Evolutionary conservation across 768 basidiomycete species (phyloP), one percentile per base, ranked within the genome.

Genomic region (Amanita muscaria): DNA sequence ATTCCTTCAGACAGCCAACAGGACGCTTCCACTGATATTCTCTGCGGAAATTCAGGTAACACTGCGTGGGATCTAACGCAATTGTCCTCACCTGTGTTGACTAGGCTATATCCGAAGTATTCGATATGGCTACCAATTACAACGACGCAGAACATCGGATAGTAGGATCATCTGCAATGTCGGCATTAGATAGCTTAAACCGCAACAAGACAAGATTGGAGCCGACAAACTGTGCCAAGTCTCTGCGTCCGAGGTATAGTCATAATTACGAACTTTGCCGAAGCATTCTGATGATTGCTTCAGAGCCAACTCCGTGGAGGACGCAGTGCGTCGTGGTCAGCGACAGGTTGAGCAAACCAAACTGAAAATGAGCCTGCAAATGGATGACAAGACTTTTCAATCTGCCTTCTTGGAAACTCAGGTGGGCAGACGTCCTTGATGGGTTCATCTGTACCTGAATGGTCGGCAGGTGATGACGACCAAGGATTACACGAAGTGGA

Each of bases 351-450:
- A 96, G 54, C 87, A 91, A 54, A 82, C 78, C 19, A 92, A 88
- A 62, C 70, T 96, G 43, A 89, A 91, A 59, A 74, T 86, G 57
- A 86, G 83, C 48, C 80, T 96, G 76, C 87, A 90, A 64, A 88
- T 98, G 79, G 96, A 99, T 59, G 96, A 98, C 61, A 83, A 74
- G 59, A 77, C 84, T 3, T 99, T 98, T 63, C 89, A 93, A 56
- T 69, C 80, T 3, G 75, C 72, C 31, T 67, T 99, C 40, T 70
- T 92, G 16, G 91, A 96, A 54, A 89, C 90, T 2, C 88, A 91
- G 64, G 90, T 90, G 42, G 49, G 59, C 59, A 10, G 31, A 12
- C n/a, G n/a, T n/a, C n/a, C n/a, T 14, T 11, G 24, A 19, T 27
- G 47, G 2, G 16, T 42, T 42, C n/a, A 27, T 29, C 4, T 5